These are phyloP conservation scores for Fraxinus sp. DNA, from an alignment of 305 asterid species.

Conservation along the genomic window DNA sequence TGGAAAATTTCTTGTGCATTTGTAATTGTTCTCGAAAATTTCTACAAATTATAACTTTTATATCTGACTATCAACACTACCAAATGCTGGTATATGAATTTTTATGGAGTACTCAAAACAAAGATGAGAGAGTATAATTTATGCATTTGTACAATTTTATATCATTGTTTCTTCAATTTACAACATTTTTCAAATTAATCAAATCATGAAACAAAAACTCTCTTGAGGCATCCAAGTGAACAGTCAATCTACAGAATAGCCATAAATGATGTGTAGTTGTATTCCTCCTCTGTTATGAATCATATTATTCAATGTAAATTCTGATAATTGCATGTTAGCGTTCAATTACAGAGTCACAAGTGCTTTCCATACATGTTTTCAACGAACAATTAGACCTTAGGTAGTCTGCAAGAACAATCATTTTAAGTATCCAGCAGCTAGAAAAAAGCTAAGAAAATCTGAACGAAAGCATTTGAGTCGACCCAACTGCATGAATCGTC, in stretches of 20 bases:
- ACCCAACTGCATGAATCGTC: not conserved
- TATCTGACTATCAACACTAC: not conserved
- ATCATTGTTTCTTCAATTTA: not conserved
- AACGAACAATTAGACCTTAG: not conserved
- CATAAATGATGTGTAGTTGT: not conserved
- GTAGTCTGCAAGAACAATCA: not conserved
- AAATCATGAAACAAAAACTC: not conserved
- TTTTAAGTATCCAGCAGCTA: not conserved
- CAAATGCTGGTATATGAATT: not conserved
- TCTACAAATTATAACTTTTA: not conserved
- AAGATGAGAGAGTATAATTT: not conserved
- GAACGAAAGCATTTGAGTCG: not conserved
- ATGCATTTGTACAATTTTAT: not conserved
- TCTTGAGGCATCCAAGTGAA: not conserved
- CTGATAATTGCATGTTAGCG: not conserved
- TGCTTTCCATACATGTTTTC: not conserved
- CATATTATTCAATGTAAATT: not conserved
- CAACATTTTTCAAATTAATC: not conserved
- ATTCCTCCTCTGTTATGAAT: not conserved
- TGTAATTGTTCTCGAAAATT: not conserved
- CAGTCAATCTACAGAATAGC: not conserved
- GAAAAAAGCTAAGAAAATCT: not conserved
- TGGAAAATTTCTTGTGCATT: not conserved
- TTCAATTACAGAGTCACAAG: not conserved
- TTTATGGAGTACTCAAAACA: not conserved